These are phyloP conservation scores for Nicotiana tabacum DNA, from an alignment of 257 asterid species.

Conservation along the genomic window DNA sequence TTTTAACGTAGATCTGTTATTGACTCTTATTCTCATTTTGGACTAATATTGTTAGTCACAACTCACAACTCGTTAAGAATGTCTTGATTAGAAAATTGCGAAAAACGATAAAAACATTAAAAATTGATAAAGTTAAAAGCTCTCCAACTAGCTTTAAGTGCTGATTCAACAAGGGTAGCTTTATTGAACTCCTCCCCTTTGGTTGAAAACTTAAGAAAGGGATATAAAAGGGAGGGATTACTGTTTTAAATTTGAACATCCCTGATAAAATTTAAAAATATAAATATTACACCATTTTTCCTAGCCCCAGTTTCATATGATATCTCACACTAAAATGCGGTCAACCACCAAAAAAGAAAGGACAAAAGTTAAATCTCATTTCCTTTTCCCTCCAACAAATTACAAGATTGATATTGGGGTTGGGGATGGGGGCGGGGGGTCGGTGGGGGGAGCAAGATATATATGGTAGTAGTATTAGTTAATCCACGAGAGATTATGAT, in stretches of 20 bases:
- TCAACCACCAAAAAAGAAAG: neutral
- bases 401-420: neutral
- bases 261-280: neutral
- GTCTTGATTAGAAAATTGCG: neutral
- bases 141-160: neutral
- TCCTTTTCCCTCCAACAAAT: slow-evolving; percentile 4
- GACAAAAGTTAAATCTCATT: neutral
- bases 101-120: neutral
- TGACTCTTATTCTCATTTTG: neutral
- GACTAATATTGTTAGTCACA: neutral
- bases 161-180: neutral
- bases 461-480: no score
- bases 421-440: no score
- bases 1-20: no score
- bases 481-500: no score
- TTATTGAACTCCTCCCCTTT: slow-evolving; percentile 6
- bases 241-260: slow-evolving; percentile 3
- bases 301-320: neutral
- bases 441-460: no score
- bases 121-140: neutral
- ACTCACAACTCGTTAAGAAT: no score
- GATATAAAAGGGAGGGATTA: slow-evolving; percentile 10
- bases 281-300: neutral
- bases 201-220: slow-evolving; percentile 2
- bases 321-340: neutral